Evolutionary conservation across 1,139 yeast genomes (phyloP), one percentile per base, ranked within the genome.

Genomic region (Groenewaldozyma auringiensis): DNA sequence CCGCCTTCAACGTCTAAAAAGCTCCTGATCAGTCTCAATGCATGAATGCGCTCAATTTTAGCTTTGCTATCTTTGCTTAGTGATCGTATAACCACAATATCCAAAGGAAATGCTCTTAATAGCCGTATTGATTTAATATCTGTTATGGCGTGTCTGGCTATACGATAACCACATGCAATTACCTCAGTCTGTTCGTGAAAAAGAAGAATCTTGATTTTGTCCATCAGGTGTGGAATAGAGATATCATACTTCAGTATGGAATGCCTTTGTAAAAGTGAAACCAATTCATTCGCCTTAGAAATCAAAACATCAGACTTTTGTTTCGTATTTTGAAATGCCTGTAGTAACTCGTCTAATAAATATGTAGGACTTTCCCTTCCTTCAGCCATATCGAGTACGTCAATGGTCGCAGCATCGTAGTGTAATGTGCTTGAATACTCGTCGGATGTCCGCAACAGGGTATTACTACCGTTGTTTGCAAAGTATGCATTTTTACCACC

Each of bases 11-110:
- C 69, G 37, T 74, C 79, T 9, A 84, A 59, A 50, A 84, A 78
- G 39, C 73, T 68, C 31, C 96, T 70, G 1, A 87, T 65, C 27
- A 89, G 67, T 56, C 82, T 83, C 34, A 92, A 57, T 0, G 95
- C 95, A 58, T 89, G 89, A 40, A 81, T 80, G 51, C 92, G 75
- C 58, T 89, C 96, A 2, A 78, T 63, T 25, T 78, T 70, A 39
- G 69, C 65, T 14, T 75, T 64, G 29, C 70, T 63, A 21, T 76
- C 74, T 46, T 79, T 78, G 0, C 86, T 74, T 44, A 92, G 66
- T 0, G 94, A 73, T 17, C 80, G 70, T 3, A 85, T 76, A 9
- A 88, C 63, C 54, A 81, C 76, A 3, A 77, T 72, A 50, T 86
- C 84, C 9, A 86, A 60, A 48, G 78, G 75, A 42, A 77, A 58